phyloP scores from a whole-genome alignment of 2,329 filamentous ascomycete species.

The Cladosporium austrohemisphaericum region DNA sequence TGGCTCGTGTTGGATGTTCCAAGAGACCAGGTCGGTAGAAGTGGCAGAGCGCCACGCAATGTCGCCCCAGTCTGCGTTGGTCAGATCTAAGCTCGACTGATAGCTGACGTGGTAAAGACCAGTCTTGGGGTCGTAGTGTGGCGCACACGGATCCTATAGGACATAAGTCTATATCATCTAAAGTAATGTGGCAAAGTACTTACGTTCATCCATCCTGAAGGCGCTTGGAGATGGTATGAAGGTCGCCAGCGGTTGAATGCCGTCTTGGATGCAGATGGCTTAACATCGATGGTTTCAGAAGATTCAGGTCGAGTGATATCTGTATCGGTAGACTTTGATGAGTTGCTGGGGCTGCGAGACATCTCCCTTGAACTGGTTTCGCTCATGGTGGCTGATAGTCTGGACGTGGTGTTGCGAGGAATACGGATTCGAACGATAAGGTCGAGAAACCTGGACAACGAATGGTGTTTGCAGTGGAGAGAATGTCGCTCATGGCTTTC shows the following conservation, averaged over 20 bases:
- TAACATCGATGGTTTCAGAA: slow-evolving; percentile 6
- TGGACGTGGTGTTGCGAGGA: not conserved
- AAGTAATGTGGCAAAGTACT: not conserved
- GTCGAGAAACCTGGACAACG: not conserved
- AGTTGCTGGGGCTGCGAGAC: slow-evolving; percentile 11
- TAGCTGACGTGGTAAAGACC: slow-evolving; percentile 41
- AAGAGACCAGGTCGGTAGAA: slow-evolving; percentile 38
- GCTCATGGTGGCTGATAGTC: slow-evolving; percentile 13
- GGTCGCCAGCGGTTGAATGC: slow-evolving; percentile 23
- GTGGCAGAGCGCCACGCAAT: slow-evolving; percentile 42
- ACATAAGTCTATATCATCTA: not conserved
- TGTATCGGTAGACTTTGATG: slow-evolving; percentile 7
- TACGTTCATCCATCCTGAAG: slow-evolving; percentile 40
- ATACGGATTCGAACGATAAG: not conserved
- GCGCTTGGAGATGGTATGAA: slow-evolving; percentile 37
- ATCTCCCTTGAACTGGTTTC: slow-evolving; percentile 14
- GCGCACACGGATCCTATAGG: slow-evolving; percentile 40
- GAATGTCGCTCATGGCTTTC: slow-evolving; percentile 13
- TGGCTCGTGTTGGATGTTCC: slow-evolving; percentile 31
- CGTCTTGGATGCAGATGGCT: not conserved
- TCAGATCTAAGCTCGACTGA: slow-evolving; percentile 40
- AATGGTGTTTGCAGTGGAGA: not conserved
- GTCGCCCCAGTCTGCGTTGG: slow-evolving; percentile 41
- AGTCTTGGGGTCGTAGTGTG: slow-evolving; percentile 39
- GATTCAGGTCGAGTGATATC: slow-evolving; percentile 13